phyloP scores from a whole-genome alignment of 352 stramenopile species.

The Pythium graminicola region DNA sequence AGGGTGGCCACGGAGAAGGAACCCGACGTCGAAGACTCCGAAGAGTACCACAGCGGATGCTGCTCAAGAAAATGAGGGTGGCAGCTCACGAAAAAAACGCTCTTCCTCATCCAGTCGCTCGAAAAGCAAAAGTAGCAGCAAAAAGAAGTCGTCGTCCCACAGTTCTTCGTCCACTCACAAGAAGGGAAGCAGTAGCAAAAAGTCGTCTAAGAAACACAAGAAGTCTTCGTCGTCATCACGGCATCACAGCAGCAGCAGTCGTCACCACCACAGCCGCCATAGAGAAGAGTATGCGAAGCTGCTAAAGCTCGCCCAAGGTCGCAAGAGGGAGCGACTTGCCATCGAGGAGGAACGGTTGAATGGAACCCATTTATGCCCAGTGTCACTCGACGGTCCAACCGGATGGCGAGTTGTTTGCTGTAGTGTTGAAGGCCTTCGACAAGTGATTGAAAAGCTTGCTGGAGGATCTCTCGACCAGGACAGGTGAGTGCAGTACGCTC shows the following conservation, averaged over 20 bases:
- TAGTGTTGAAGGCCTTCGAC: conserved; percentile 51
- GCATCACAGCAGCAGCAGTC: conserved; percentile 45
- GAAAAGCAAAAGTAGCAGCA: conserved; percentile 39
- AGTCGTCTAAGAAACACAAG: conserved; percentile 64
- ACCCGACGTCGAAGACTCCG: conserved; percentile 29
- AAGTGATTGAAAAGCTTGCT: conserved; percentile 41
- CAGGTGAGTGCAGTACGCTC: conserved; percentile 20
- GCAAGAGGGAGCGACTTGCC: conserved; percentile 47
- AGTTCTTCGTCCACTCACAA: conserved; percentile 31
- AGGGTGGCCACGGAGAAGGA: conserved; percentile 58
- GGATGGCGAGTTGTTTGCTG: conserved; percentile 70
- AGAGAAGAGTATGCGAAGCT: conserved; percentile 67
- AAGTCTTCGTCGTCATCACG: conserved; percentile 54
- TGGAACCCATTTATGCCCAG: conserved; percentile 26
- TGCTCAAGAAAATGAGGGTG: conserved; percentile 6
- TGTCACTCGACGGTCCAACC: conserved; percentile 41
- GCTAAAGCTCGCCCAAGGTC: conserved; percentile 39
- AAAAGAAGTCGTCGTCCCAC: conserved; percentile 35
- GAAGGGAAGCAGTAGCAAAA: conserved; percentile 45
- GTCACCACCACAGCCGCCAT: conserved; percentile 49
- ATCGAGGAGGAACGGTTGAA: conserved; percentile 54
- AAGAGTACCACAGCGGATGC: background rate
- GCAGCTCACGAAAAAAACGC: conserved; percentile 29
- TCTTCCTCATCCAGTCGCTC: conserved; percentile 39
- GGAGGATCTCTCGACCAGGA: conserved; percentile 76